phyloP scores from a whole-genome alignment of 805 yeast genomes.

The Yarrowia sp. region DNA sequence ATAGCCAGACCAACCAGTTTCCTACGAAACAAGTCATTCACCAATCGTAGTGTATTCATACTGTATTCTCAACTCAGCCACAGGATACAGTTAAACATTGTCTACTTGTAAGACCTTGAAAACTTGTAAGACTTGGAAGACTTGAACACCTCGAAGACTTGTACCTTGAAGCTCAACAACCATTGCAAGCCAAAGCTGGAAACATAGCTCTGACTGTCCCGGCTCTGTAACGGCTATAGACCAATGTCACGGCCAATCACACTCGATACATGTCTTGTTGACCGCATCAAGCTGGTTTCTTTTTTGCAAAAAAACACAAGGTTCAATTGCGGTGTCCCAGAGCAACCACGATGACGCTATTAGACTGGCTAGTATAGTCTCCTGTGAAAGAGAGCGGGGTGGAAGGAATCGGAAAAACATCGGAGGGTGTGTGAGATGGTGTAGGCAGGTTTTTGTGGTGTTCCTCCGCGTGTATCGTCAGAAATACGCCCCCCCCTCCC shows the following conservation, averaged over 20 bases:
- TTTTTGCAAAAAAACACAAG: background rate
- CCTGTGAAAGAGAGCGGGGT: background rate
- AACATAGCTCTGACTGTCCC: background rate
- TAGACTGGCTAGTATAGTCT: background rate
- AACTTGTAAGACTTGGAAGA: no score
- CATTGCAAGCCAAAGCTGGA: background rate
- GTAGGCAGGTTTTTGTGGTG: no score
- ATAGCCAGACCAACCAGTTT: no score
- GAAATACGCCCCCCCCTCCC: background rate
- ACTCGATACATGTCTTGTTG: background rate
- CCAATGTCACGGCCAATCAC: background rate
- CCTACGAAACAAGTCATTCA: no score
- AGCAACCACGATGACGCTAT: constrained; percentile 10
- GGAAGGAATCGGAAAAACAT: background rate
- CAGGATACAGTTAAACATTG: constrained; percentile 5
- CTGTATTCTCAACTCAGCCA: no score
- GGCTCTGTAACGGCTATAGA: background rate
- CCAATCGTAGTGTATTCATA: no score
- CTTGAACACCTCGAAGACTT: no score
- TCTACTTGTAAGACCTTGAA: no score
- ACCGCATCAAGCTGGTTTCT: constrained; percentile 6
- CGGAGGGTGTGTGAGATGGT: background rate
- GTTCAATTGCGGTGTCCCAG: constrained; percentile 8
- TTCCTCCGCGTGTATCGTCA: no score
- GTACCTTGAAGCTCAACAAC: background rate